A percentile compares a stretch with the other conserved stretches of the same genome.
phyloP scores from a whole-genome alignment of 164 flowering plant species.

The Stephania yunnanensis region DNA sequence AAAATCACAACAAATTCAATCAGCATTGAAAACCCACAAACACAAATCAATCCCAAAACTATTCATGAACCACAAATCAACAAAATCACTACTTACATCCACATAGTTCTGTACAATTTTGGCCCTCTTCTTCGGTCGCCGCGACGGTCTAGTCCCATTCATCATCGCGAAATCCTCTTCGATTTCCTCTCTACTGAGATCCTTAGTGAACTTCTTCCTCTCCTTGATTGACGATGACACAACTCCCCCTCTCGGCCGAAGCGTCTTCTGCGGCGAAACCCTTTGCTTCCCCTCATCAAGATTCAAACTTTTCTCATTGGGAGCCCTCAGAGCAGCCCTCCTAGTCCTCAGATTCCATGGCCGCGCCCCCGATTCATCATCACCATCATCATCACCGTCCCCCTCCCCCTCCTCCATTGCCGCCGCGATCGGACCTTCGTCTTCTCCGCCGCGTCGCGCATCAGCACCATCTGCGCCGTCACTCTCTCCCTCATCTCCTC shows the following conservation, averaged over 20 bases:
- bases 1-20: constrained; percentile 2
- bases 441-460: constrained; percentile 44
- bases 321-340: constrained; percentile 49
- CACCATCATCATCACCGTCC: background rate
- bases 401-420: constrained; percentile 19
- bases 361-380: constrained; percentile 13
- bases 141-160: constrained; percentile 45
- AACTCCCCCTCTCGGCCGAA: constrained; percentile 15
- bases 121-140: constrained; percentile 68
- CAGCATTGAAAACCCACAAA: background rate
- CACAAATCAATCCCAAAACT: background rate
- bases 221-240: constrained; percentile 24
- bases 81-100: constrained; percentile 41
- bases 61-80: background rate
- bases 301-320: constrained; percentile 19
- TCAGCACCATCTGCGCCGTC: constrained; percentile 55
- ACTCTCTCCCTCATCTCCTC: constrained; percentile 54
- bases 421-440: constrained; percentile 38
- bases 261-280: constrained; percentile 26
- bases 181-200: constrained; percentile 49
- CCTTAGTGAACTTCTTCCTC: constrained; percentile 38
- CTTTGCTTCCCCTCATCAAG: constrained; percentile 16
- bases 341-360: constrained; percentile 85
- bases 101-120: constrained; percentile 44
- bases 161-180: constrained; percentile 60